A percentile compares a stretch with the other conserved stretches of the same genome.
phyloP scores from a whole-genome alignment of 2,329 filamentous ascomycete species.

The Zarea fungicola region DNA sequence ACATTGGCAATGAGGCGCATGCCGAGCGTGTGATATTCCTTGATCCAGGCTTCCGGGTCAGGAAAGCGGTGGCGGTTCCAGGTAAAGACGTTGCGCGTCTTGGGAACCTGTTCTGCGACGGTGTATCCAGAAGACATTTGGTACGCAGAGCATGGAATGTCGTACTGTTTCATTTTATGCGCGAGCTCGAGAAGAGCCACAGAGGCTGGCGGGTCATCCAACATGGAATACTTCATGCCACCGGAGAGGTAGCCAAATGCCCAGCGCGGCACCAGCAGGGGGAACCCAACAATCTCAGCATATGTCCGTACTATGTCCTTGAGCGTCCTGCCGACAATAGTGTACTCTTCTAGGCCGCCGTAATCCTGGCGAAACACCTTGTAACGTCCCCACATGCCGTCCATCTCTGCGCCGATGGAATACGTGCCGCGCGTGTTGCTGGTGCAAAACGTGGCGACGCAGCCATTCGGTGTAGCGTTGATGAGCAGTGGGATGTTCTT shows the following conservation, averaged over 20 bases:
- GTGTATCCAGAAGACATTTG: constrained; percentile 72
- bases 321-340: constrained; percentile 61
- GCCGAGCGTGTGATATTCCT: constrained; percentile 56
- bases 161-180: constrained; percentile 55
- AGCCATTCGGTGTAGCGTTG: constrained; percentile 59
- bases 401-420: constrained; percentile 65
- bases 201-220: constrained; percentile 46
- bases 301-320: constrained; percentile 62
- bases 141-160: constrained; percentile 65
- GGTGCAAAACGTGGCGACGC: constrained; percentile 63
- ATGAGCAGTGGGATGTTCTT: constrained; percentile 71
- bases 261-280: constrained; percentile 63
- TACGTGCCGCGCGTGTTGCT: constrained; percentile 60
- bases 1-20: constrained; percentile 67
- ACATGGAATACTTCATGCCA: constrained; percentile 50
- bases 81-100: constrained; percentile 65
- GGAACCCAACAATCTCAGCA: constrained; percentile 63
- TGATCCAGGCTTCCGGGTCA: constrained; percentile 58
- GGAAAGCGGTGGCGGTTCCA: constrained; percentile 70
- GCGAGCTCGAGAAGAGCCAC: constrained; percentile 58
- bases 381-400: constrained; percentile 70
- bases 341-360: constrained; percentile 66
- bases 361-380: constrained; percentile 70
- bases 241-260: constrained; percentile 69
- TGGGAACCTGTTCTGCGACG: constrained; percentile 59